Evolutionary conservation across 768 basidiomycete genomes (phyloP).

Genomic region (Amylocystis lapponica): DNA sequence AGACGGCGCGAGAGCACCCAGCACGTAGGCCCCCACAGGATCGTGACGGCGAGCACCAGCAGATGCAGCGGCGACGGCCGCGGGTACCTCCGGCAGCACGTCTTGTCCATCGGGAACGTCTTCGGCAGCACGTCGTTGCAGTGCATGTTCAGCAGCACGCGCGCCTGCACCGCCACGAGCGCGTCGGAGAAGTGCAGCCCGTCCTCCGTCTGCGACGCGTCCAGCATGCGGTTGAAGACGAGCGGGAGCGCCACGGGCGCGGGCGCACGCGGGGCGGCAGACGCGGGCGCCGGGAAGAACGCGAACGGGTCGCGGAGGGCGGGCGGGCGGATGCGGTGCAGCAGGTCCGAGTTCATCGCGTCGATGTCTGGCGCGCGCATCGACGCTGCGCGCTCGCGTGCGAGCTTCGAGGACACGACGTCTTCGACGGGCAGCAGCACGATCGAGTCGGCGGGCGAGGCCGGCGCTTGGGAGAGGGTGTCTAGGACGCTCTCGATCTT

Average conservation of each 20-base stretch:
- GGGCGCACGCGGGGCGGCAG: no score
- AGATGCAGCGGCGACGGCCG: constrained; percentile 52
- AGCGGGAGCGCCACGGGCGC: constrained; percentile 58
- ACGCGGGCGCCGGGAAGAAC: constrained; percentile 16
- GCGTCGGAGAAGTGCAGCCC: constrained; percentile 75
- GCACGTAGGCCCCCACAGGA: constrained; percentile 47
- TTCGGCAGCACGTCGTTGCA: constrained; percentile 86
- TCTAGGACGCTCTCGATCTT: constrained; percentile 65
- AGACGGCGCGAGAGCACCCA: constrained; percentile 29
- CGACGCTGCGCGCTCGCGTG: constrained; percentile 53
- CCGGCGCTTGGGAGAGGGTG: constrained; percentile 31
- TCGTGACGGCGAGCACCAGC: constrained; percentile 40
- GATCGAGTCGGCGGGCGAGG: constrained; percentile 59
- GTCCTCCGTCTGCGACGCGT: constrained; percentile 70
- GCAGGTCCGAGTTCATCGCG: constrained; percentile 86
- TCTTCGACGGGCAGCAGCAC: constrained; percentile 77
- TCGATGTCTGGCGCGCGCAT: constrained; percentile 79
- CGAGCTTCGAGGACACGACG: constrained; percentile 60
- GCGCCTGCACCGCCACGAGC: constrained; percentile 64
- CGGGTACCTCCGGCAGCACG: constrained; percentile 81
- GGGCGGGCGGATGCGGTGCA: constrained; percentile 50
- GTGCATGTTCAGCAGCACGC: constrained; percentile 69
- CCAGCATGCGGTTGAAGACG: constrained; percentile 78
- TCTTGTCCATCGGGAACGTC: constrained; percentile 44
- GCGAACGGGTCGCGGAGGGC: constrained; percentile 23